Conservation (phyloP, 1,284 basidiomycete genomes). For the Leccinum insigne region DNA sequence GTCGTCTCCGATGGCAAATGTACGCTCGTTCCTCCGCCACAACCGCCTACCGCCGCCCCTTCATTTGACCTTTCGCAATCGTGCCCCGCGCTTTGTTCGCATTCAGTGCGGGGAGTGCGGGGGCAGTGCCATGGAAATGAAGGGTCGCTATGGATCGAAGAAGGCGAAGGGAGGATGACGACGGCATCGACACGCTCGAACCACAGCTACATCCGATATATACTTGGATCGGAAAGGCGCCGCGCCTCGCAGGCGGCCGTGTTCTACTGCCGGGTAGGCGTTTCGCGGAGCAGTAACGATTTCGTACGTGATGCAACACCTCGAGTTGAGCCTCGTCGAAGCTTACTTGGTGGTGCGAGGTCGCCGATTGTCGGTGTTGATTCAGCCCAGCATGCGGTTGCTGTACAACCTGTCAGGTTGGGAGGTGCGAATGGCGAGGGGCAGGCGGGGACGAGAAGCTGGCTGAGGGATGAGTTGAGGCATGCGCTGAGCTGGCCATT, state of each 20-base stretch:
- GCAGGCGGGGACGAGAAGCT: neutral
- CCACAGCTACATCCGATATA: neutral
- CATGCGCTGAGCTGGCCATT: neutral
- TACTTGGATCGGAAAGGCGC: neutral
- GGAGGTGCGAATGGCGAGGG: neutral
- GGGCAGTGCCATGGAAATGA: neutral
- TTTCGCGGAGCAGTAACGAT: slow-evolving; percentile 1
- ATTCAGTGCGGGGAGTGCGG: neutral
- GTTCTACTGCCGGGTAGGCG: neutral
- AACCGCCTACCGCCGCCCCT: neutral
- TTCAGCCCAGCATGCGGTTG: neutral
- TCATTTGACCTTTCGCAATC: neutral
- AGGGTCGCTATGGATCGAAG: neutral
- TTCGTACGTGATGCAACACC: neutral
- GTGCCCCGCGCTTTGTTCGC: neutral
- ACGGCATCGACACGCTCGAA: slow-evolving; percentile 2
- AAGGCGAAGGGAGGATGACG: neutral
- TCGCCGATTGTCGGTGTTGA: neutral
- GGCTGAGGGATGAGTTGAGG: neutral
- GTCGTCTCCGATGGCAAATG: neutral
- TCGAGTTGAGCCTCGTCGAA: neutral
- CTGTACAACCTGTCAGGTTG: neutral
- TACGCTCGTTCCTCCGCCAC: neutral
- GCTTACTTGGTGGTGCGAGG: neutral
- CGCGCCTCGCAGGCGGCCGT: slow-evolving; percentile 10